A percentile compares a stretch with the other conserved stretches of the same genome.
These are phyloP conservation scores for Cryphonectria naterciae DNA, from an alignment of 2,329 filamentous ascomycete genomes.

Conservation along the genomic window DNA sequence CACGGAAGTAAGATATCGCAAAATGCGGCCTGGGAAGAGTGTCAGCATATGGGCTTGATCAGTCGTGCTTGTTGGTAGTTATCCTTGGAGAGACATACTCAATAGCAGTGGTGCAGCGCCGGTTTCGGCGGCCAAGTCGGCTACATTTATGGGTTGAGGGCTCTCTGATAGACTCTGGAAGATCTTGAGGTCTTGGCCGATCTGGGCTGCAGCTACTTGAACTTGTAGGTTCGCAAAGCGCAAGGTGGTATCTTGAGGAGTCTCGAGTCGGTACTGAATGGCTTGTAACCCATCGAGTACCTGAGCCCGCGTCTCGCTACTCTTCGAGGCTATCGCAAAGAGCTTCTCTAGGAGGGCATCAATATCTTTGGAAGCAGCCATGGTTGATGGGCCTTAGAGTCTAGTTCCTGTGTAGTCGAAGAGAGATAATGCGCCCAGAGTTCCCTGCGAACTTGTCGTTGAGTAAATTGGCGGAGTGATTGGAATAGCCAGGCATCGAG, in stretches of 20 bases:
- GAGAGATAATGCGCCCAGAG: neutral
- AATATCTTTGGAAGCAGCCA: neutral
- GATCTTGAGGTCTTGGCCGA: conserved; percentile 14
- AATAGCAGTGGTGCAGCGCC: conserved; percentile 4
- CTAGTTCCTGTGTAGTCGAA: neutral
- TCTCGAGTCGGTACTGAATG: conserved; percentile 29
- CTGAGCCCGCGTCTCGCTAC: neutral
- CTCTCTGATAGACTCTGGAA: conserved; percentile 5
- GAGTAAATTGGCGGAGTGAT: too few relatives aligned
- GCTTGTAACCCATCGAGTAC: conserved; percentile 22
- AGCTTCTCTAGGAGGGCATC: neutral
- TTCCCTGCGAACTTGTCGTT: too few relatives aligned
- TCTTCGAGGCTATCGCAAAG: neutral
- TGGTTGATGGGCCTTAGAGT: neutral
- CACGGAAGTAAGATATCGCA: conserved; percentile 10
- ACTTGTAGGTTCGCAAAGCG: conserved; percentile 6
- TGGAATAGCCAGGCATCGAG: too few relatives aligned
- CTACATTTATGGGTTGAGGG: neutral
- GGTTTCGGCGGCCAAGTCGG: conserved; percentile 15
- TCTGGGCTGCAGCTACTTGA: conserved; percentile 5
- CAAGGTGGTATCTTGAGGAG: conserved; percentile 27
- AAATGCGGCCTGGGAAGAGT: neutral
- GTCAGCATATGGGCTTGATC: neutral
- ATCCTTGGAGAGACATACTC: neutral
- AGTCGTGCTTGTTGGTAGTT: neutral